Conservation (phyloP, 2,329 filamentous ascomycete genomes). For the Apiospora koreana region DNA sequence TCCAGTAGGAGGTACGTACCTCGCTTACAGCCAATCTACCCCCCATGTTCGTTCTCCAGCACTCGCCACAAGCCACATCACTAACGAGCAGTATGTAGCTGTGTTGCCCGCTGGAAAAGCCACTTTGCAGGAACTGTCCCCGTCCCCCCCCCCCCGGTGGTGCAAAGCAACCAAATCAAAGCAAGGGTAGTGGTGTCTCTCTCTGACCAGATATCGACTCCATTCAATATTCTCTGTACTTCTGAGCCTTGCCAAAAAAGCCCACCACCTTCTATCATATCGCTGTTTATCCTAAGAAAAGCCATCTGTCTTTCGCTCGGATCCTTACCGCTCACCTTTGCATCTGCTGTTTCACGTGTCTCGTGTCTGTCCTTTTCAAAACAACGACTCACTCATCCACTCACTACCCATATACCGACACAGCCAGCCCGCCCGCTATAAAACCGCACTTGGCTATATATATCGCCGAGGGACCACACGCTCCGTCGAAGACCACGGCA, state of each 20-base stretch:
- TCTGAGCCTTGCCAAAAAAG: slow-evolving; percentile 2
- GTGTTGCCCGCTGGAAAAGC: too few species aligned
- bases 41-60: neutral
- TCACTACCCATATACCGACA: neutral
- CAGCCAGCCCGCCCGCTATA: neutral
- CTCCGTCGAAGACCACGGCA: neutral
- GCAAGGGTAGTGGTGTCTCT: neutral
- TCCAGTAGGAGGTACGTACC: neutral
- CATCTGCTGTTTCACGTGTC: neutral
- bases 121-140: neutral
- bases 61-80: neutral
- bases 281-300: neutral
- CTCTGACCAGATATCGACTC: slow-evolving; percentile 8
- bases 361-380: neutral
- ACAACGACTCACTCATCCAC: neutral
- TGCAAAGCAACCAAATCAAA: neutral
- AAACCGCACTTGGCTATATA: neutral
- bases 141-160: neutral
- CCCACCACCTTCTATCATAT: neutral
- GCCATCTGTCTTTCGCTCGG: neutral
- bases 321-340: neutral
- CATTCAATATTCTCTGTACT: slow-evolving; percentile 2
- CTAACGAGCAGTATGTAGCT: too few species aligned
- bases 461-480: neutral
- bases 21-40: neutral